Conservation (phyloP, 257 asterid genomes). For the Craterostigma plantagineum region DNA sequence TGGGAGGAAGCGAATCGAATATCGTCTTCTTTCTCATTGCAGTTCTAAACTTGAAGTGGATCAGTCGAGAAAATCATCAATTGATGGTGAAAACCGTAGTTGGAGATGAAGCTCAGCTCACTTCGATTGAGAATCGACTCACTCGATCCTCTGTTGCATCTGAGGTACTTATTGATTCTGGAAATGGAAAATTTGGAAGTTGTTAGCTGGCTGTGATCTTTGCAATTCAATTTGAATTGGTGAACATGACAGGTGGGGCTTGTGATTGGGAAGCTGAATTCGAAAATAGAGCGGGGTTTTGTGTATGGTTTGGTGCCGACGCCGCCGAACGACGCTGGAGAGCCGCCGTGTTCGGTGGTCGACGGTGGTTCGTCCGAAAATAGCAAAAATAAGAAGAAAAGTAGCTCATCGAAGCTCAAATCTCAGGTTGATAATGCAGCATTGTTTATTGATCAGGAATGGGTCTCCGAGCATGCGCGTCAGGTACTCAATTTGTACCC, state of each 20-base stretch:
- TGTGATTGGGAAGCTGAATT: conserved; percentile 68
- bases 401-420: conserved; percentile 42
- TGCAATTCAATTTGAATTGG: not conserved
- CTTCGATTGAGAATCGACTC: conserved; percentile 54
- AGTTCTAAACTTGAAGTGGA: too few relatives aligned
- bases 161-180: too few relatives aligned
- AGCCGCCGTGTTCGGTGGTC: conserved; percentile 50
- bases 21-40: too few relatives aligned
- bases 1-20: too few relatives aligned
- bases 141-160: conserved; percentile 32
- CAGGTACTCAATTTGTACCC: conserved; percentile 34
- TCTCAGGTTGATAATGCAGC: conserved; percentile 44
- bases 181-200: not conserved
- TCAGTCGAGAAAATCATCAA: too few relatives aligned
- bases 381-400: conserved; percentile 29
- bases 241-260: conserved; percentile 53
- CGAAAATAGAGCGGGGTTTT: conserved; percentile 63
- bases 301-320: conserved; percentile 80
- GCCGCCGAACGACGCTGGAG: conserved; percentile 68
- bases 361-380: conserved; percentile 29
- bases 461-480: conserved; percentile 93
- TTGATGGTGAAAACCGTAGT: conserved; percentile 77
- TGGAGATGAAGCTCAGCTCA: conserved; percentile 67
- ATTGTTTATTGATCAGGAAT: conserved; percentile 55
- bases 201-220: not conserved